phyloP scores from a whole-genome alignment of 805 yeast genomes.

The Pichia sporocuriosa region DNA sequence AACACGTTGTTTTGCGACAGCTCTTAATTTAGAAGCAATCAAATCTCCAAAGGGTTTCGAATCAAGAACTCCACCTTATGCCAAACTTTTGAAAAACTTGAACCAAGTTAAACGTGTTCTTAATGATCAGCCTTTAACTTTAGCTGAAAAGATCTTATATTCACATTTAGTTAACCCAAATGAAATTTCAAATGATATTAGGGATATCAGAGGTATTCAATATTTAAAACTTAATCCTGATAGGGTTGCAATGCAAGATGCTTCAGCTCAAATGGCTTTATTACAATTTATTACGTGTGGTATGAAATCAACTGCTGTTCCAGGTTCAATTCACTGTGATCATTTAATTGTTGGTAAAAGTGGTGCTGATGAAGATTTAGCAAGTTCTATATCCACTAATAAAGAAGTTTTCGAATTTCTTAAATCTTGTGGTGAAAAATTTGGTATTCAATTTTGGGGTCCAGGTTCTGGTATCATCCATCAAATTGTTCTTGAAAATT shows the following conservation, averaged over 20 bases:
- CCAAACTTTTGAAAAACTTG: constrained; percentile 61
- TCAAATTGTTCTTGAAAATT: constrained; percentile 93
- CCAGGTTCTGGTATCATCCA: constrained; percentile 98
- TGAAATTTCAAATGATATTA: constrained; percentile 50
- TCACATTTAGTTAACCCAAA: constrained; percentile 94
- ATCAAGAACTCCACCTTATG: constrained; percentile 84
- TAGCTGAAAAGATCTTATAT: constrained; percentile 92
- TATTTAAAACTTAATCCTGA: constrained; percentile 94
- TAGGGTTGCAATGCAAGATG: constrained; percentile 98
- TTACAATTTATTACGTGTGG: constrained; percentile 96
- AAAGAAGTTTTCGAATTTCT: constrained; percentile 93
- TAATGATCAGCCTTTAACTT: constrained; percentile 62
- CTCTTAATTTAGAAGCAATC: constrained; percentile 18
- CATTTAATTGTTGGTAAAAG: constrained; percentile 94
- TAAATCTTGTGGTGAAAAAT: constrained; percentile 84
- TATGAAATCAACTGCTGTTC: constrained; percentile 84
- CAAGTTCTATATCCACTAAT: constrained; percentile 80
- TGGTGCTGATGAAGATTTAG: constrained; percentile 82
- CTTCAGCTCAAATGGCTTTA: constrained; percentile 97
- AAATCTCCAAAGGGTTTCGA: constrained; percentile 52
- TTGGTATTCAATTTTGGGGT: constrained; percentile 97
- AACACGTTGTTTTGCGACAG: constrained; percentile 22
- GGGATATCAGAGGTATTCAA: constrained; percentile 68
- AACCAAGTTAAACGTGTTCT: constrained; percentile 30
- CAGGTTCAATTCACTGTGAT: constrained; percentile 96